Evolutionary conservation across 2,329 filamentous ascomycete genomes (phyloP), one percentile per base, ranked within the genome.

Genomic region (Aphanocladium album): DNA sequence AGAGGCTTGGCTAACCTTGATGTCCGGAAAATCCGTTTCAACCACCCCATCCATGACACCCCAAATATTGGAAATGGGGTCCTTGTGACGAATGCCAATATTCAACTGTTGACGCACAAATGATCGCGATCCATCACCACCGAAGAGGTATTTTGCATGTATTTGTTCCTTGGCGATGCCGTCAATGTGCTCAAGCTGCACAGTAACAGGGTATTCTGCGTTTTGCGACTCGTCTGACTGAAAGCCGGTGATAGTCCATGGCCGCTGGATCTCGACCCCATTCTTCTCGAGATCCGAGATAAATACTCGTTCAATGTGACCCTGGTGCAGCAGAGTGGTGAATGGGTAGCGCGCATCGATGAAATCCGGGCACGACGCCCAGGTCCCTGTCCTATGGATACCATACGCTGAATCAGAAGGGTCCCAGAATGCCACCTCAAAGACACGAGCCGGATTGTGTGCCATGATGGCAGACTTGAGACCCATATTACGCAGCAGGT

Each of bases 351-450:
- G 80, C 16, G 87, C 86, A 59, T 89, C 86, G 61, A 90, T 88
- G 74, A 96, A 96, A 65, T 84, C 86, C 0, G 93, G 93, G 74
- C 93, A 97, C 70, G 89, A 93, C 5, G 91, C 89, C 91, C 91
- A 96, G 5, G 85, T 87, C 30, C 86, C 85, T 1, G 87, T 90
- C 64, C 87, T 79, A 35, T 80, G 76, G 64, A 90, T 89, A 35
- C 85, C 83, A 47, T 77, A 74, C 37, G 78, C 78, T 47, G 80
- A 83, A 35, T 73, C 71, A 1, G 78, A 77, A 0, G 86, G 86
- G 63, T 90, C 87, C 88, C 88, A 90, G 66, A 90, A 90, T 2
- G 87, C 87, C 27, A 88, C 85, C 69, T 90, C 87, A 67, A 84
- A 96, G 27, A 97, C 91, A 69, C 90, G 91, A 1, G 92, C 92